Evolutionary conservation across 1,139 yeast genomes (phyloP).

Genomic region (Kurtzmaniella quercitrusa): DNA sequence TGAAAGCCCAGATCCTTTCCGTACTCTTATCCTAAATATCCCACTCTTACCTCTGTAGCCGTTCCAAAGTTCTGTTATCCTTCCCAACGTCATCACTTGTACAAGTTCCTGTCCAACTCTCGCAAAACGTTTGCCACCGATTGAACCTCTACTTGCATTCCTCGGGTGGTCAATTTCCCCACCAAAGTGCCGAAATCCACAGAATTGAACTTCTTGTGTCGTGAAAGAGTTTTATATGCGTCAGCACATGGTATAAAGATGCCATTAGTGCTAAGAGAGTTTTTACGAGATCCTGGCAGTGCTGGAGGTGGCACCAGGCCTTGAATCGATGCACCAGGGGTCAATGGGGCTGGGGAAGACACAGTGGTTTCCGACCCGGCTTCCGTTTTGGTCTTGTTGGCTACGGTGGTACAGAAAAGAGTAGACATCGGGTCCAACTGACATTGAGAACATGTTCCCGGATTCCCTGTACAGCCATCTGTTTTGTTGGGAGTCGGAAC

Average conservation of each 20-base stretch:
- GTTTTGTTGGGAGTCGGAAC: conserved; percentile 8
- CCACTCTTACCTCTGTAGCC: no score
- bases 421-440: conserved; percentile 87
- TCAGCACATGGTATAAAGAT: conserved; percentile 83
- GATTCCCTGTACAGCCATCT: conserved; percentile 76
- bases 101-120: conserved; percentile 69
- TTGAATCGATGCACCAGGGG: conserved; percentile 7
- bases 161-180: conserved; percentile 71
- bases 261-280: conserved; percentile 20
- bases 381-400: conserved; percentile 26
- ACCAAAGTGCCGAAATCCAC: conserved; percentile 74
- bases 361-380: conserved; percentile 28
- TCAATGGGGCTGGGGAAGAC: conserved; percentile 8
- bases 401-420: conserved; percentile 80
- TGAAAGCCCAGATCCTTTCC: no score
- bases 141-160: conserved; percentile 86
- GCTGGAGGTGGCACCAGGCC: conserved; percentile 3
- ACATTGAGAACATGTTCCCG: conserved; percentile 84
- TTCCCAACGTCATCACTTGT: conserved; percentile 26
- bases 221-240: conserved; percentile 77
- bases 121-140: conserved; percentile 79
- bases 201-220: conserved; percentile 70
- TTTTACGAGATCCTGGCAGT: conserved; percentile 4
- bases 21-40: no score
- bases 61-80: background rate